phyloP scores from a whole-genome alignment of 2,329 filamentous ascomycete species.

The Alternaria ventricosa region DNA sequence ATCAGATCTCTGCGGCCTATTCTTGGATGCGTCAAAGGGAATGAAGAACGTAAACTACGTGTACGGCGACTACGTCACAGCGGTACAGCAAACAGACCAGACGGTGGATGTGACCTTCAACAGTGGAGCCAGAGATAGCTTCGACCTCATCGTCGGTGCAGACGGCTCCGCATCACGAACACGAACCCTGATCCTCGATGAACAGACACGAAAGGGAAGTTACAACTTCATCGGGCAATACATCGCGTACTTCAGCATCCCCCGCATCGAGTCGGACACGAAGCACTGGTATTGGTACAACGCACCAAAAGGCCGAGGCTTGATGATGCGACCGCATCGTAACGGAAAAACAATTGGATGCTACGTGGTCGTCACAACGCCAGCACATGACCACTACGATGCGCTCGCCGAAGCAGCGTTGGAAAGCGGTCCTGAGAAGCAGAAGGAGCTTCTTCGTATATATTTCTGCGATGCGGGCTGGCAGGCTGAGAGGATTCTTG shows the following conservation, averaged over 20 bases:
- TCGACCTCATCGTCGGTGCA: slow-evolving; percentile 39
- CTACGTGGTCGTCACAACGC: slow-evolving; percentile 33
- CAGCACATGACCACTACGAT: slow-evolving; percentile 11
- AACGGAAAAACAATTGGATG: slow-evolving; percentile 32
- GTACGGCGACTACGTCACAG: slow-evolving; percentile 20
- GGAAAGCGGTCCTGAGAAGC: slow-evolving; percentile 42
- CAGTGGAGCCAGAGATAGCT: slow-evolving; percentile 28
- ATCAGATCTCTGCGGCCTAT: slow-evolving; percentile 43
- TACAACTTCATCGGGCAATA: slow-evolving; percentile 34
- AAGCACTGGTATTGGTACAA: slow-evolving; percentile 35
- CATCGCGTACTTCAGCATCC: slow-evolving; percentile 42
- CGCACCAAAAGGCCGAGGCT: slow-evolving; percentile 25
- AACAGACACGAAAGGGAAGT: slow-evolving; percentile 22
- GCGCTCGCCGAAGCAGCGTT: slow-evolving; percentile 25
- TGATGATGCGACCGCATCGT: slow-evolving; percentile 37
- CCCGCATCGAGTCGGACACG: slow-evolving; percentile 24
- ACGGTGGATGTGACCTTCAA: slow-evolving; percentile 31
- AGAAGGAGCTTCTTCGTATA: slow-evolving; percentile 51
- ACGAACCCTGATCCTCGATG: slow-evolving; percentile 32
- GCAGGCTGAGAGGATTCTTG: slow-evolving; percentile 53
- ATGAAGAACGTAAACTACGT: slow-evolving; percentile 9
- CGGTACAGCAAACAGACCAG: slow-evolving; percentile 25
- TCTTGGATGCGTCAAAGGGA: slow-evolving; percentile 28
- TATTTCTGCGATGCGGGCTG: slow-evolving; percentile 53
- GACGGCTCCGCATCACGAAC: slow-evolving; percentile 37